Evolutionary conservation across 768 basidiomycete species (phyloP), one percentile per base, ranked within the genome.

Genomic region (Lactarius trivialis): DNA sequence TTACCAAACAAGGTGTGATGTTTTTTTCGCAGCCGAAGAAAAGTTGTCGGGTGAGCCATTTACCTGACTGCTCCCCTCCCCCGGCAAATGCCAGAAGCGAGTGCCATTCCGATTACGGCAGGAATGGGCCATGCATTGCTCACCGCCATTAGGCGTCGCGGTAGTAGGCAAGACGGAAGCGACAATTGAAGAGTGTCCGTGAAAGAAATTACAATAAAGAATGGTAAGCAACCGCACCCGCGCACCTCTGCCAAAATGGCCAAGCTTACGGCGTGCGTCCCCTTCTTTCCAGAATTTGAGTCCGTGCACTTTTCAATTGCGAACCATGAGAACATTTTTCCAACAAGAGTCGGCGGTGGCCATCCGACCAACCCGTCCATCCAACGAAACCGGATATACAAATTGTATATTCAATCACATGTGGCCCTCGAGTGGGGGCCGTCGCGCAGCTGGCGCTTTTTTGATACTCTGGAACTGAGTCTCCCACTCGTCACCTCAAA

Each of bases 221-320:
- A 37, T 45, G 55, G 55, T 33, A 56, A 51, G 54, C 49, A 57
- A 34, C 41, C 26, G 41, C 17, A 61, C n/a, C 30, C 24, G 36
- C 36, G 15, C 52, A 33, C 43, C 32, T 32, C 45, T 56, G 61
- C 57, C 49, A 58, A 57, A 60, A 55, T 41, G 12, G 48, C 63
- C 58, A 60, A 51, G 53, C 48, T 64, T 64, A 64, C 63, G 63
- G 63, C 63, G 54, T 64, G 54, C 63, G 58, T 64, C 54, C 63
- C 63, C 63, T 60, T 64, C 58, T 60, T 60, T 63, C 48, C 54
- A 55, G 58, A 63, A 63, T 55, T 58, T 51, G 52, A 50, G 45
- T 39, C n/a, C 37, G 34, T 55, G 26, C 57, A 48, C 57, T 58
- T 58, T 59, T 54, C 52, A 55, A 55, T 54, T 58, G 62, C 58